Evolutionary conservation across 139 green algal species (phyloP).

Genomic region (Marvania coccoides): DNA sequence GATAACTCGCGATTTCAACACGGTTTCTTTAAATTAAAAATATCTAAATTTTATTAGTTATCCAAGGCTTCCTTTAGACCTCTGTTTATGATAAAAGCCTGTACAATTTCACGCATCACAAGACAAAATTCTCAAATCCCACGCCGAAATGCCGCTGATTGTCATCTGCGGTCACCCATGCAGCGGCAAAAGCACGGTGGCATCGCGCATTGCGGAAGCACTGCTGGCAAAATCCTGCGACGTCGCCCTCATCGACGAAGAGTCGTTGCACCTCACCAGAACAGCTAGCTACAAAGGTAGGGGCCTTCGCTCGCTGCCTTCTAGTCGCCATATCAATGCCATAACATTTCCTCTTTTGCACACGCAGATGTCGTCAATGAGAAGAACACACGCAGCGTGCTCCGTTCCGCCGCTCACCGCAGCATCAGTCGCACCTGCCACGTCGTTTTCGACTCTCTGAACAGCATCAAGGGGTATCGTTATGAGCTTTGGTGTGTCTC

Average conservation of each 20-base stretch:
- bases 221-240: conserved; percentile 23
- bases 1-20: too few species aligned
- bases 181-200: conserved; percentile 70
- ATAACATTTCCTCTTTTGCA: neutral
- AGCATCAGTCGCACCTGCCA: neutral
- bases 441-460: conserved; percentile 83
- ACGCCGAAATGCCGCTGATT: conserved; percentile 59
- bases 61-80: too few species aligned
- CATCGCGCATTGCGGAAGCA: conserved; percentile 27
- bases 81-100: too few species aligned
- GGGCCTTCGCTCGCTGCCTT: neutral
- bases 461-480: conserved; percentile 88
- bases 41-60: too few species aligned
- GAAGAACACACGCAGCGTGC: conserved; percentile 67
- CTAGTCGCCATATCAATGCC: neutral
- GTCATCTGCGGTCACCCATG: conserved; percentile 75
- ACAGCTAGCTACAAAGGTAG: conserved; percentile 61
- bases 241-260: conserved; percentile 67
- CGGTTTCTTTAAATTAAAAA: too few species aligned
- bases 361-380: conserved; percentile 52
- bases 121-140: neutral
- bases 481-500: conserved; percentile 94
- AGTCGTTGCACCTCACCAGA: conserved; percentile 53
- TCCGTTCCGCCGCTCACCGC: conserved; percentile 71
- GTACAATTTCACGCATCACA: too few species aligned